These are phyloP conservation scores for Drosera capensis DNA, from an alignment of 148 eudicot genomes.

Conservation along the genomic window DNA sequence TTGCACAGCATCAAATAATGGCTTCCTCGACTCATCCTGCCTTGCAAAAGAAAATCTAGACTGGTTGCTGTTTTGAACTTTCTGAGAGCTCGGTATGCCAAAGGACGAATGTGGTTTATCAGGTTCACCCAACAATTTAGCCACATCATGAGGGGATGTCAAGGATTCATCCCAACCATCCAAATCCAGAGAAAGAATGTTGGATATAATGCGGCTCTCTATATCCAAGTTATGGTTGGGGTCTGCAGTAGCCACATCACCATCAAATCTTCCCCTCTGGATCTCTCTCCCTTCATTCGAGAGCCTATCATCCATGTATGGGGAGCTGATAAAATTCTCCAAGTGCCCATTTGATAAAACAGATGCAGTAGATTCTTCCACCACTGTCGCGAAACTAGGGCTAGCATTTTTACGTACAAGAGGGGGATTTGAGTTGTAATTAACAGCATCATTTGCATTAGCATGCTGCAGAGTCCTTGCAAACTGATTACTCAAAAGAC, in stretches of 20 bases:
- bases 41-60: conserved; percentile 98
- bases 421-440: conserved; percentile 15
- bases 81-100: conserved; percentile 37
- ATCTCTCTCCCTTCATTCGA: conserved; percentile 22
- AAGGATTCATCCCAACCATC: conserved; percentile 74
- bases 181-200: conserved; percentile 69
- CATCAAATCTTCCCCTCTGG: conserved; percentile 25
- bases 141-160: conserved; percentile 63
- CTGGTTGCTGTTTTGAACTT: conserved; percentile 54
- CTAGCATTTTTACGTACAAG: conserved; percentile 23
- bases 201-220: conserved; percentile 80
- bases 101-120: conserved; percentile 36
- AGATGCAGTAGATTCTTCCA: conserved; percentile 20
- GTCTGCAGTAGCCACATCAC: conserved; percentile 16
- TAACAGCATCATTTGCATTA: conserved; percentile 17
- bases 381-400: conserved; percentile 11
- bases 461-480: conserved; percentile 16
- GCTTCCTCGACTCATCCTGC: conserved; percentile 42
- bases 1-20: conserved; percentile 19
- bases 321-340: conserved; percentile 18
- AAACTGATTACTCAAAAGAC: conserved; percentile 21
- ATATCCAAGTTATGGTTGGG: conserved; percentile 34
- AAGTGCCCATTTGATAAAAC: conserved; percentile 26
- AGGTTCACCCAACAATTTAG: conserved; percentile 50
- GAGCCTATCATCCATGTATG: conserved; percentile 17